A percentile compares a stretch with the other conserved stretches of the same genome.
Evolutionary conservation across 306 rosid species (phyloP).

Genomic region (Begonia fuchsioides): DNA sequence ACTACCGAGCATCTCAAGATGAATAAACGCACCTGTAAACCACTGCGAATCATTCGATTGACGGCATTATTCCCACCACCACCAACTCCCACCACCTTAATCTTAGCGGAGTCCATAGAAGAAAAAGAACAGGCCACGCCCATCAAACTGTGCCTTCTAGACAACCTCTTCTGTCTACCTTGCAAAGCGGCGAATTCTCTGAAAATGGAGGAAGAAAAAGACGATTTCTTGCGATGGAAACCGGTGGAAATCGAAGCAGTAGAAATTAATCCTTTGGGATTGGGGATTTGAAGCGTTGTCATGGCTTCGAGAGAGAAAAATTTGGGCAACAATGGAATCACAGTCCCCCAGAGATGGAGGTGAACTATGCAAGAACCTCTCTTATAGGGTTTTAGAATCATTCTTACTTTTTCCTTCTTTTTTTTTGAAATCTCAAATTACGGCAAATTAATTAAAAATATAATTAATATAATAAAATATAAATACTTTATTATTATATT

Average conservation of each 20-base stretch:
- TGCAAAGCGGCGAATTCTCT: slow-evolving; percentile 14
- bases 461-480: too few relatives aligned
- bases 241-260: slow-evolving; percentile 21
- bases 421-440: too few relatives aligned
- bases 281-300: slow-evolving; percentile 34
- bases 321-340: neutral
- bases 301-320: slow-evolving; percentile 8
- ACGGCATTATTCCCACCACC: slow-evolving; percentile 96
- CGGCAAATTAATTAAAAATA: too few relatives aligned
- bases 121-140: slow-evolving; percentile 40
- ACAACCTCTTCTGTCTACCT: slow-evolving; percentile 14
- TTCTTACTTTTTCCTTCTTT: too few relatives aligned
- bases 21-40: slow-evolving; percentile 44
- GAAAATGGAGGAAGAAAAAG: slow-evolving; percentile 13
- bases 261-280: slow-evolving; percentile 33
- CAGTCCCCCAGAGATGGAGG: neutral
- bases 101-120: slow-evolving; percentile 55
- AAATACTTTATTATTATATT: too few relatives aligned
- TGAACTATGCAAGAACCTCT: neutral
- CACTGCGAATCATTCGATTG: slow-evolving; percentile 93
- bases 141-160: slow-evolving; percentile 15
- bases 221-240: slow-evolving; percentile 15
- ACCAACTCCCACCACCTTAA: slow-evolving; percentile 90
- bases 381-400: too few relatives aligned
- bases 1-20: neutral